phyloP scores from a whole-genome alignment of 1,284 basidiomycete genomes.

The Exobasidium rhododendri region DNA sequence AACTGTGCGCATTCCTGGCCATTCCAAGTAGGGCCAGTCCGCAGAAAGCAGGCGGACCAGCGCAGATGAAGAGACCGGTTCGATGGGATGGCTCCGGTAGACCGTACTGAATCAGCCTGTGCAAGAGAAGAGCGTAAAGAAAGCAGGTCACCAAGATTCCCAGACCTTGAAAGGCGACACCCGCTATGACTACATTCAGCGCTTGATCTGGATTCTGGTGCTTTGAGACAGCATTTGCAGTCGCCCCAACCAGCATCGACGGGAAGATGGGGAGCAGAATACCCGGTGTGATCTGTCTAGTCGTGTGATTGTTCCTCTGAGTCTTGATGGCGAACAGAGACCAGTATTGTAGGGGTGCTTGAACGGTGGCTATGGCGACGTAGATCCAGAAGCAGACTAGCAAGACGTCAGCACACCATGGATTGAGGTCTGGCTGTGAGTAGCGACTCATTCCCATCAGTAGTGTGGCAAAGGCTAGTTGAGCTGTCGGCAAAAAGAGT shows the following conservation, averaged over 20 bases:
- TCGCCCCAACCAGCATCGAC: constrained; percentile 29
- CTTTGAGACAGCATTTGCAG: constrained; percentile 18
- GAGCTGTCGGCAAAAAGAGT: constrained; percentile 24
- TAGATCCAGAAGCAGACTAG: constrained; percentile 21
- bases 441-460: constrained; percentile 15
- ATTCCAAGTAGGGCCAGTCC: constrained; percentile 26
- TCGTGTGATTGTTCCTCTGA: no score
- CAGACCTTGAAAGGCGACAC: constrained; percentile 25
- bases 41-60: constrained; percentile 29
- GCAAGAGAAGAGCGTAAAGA: constrained; percentile 26
- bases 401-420: neutral
- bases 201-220: neutral
- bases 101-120: constrained; percentile 23
- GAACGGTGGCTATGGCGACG: constrained; percentile 2
- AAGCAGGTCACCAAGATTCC: constrained; percentile 23
- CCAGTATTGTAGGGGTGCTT: neutral
- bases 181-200: constrained; percentile 11
- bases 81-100: constrained; percentile 18
- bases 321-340: constrained; percentile 9
- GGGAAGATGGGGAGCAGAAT: constrained; percentile 34
- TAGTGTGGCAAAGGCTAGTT: constrained; percentile 23
- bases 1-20: constrained; percentile 2
- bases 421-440: neutral
- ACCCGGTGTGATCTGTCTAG: constrained; percentile 26
- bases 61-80: constrained; percentile 27